Conservation (phyloP, 2,329 filamentous ascomycete species). For the Hypoxylon sp. region DNA sequence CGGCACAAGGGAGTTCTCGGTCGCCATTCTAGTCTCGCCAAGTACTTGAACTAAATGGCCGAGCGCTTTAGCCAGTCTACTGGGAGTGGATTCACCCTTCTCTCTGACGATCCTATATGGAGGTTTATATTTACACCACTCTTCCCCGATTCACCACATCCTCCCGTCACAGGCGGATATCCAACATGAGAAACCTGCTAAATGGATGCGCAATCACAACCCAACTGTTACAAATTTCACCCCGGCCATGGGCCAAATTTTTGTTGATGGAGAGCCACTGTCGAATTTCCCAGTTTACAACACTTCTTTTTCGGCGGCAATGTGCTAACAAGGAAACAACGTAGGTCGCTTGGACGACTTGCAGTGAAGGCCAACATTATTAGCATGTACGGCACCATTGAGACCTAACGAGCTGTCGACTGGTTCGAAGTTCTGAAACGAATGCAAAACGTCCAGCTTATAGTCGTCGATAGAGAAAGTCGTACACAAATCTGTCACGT, state of each 20-base stretch:
- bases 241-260: slow-evolving; percentile 94
- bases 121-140: slow-evolving; percentile 89
- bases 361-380: slow-evolving; percentile 80
- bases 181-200: slow-evolving; percentile 83
- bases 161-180: slow-evolving; percentile 89
- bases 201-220: slow-evolving; percentile 84
- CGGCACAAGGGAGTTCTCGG: slow-evolving; percentile 88
- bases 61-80: slow-evolving; percentile 79
- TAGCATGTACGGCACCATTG: slow-evolving; percentile 89
- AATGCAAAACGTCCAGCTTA: slow-evolving; percentile 80
- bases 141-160: slow-evolving; percentile 82
- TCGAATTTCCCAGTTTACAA: slow-evolving; percentile 80
- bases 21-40: slow-evolving; percentile 84
- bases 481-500: slow-evolving; percentile 25
- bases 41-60: slow-evolving; percentile 96
- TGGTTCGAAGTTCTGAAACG: slow-evolving; percentile 80
- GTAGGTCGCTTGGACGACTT: slow-evolving; percentile 78
- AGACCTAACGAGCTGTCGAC: slow-evolving; percentile 77
- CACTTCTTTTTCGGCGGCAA: slow-evolving; percentile 93
- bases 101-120: slow-evolving; percentile 79
- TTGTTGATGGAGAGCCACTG: slow-evolving; percentile 85
- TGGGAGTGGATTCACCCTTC: slow-evolving; percentile 81
- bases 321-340: slow-evolving; percentile 86
- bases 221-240: slow-evolving; percentile 90
- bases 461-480: slow-evolving; percentile 74